Percentiles rank a stretch among this genome's conserved stretches.
Conservation (phyloP, 495 filamentous ascomycete genomes). For the Trichoderma asperelloides region DNA sequence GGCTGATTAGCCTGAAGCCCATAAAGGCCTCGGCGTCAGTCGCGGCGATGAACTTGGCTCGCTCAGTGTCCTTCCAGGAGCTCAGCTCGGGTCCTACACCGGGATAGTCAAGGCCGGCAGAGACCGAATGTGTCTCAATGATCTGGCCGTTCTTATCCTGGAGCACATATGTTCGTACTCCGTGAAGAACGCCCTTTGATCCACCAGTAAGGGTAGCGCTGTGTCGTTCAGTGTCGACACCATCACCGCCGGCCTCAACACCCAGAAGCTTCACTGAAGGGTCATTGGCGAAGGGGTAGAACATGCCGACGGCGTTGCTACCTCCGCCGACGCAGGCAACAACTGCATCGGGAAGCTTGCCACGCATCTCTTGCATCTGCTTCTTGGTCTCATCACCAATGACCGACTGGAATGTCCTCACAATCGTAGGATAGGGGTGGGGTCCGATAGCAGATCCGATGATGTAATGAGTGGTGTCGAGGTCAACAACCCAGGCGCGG, state of each 20-base stretch:
- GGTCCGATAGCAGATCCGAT: constrained; percentile 92
- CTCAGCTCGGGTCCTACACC: constrained; percentile 90
- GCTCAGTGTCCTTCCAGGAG: constrained; percentile 79
- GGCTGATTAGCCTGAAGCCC: constrained; percentile 75
- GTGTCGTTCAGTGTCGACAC: constrained; percentile 80
- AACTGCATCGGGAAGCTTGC: constrained; percentile 89
- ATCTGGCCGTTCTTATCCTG: constrained; percentile 92
- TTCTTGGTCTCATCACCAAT: constrained; percentile 88
- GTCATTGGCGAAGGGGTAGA: constrained; percentile 89
- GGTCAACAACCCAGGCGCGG: constrained; percentile 76
- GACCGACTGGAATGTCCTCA: constrained; percentile 88
- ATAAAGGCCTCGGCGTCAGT: constrained; percentile 85
- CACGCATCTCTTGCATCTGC: constrained; percentile 70
- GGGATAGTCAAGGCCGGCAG: constrained; percentile 95
- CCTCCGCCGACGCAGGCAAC: constrained; percentile 95
- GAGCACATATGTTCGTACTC: constrained; percentile 89
- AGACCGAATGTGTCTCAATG: constrained; percentile 87
- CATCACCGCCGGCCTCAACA: constrained; percentile 95
- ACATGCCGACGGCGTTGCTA: constrained; percentile 87
- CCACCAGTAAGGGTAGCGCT: constrained; percentile 82
- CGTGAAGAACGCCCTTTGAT: constrained; percentile 86
- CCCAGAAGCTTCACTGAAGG: constrained; percentile 77
- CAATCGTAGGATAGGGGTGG: constrained; percentile 92
- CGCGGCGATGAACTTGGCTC: constrained; percentile 83
- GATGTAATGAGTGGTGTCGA: constrained; percentile 91